Evolutionary conservation across 2,329 filamentous ascomycete genomes (phyloP).

Genomic region (Colletotrichum sp.): DNA sequence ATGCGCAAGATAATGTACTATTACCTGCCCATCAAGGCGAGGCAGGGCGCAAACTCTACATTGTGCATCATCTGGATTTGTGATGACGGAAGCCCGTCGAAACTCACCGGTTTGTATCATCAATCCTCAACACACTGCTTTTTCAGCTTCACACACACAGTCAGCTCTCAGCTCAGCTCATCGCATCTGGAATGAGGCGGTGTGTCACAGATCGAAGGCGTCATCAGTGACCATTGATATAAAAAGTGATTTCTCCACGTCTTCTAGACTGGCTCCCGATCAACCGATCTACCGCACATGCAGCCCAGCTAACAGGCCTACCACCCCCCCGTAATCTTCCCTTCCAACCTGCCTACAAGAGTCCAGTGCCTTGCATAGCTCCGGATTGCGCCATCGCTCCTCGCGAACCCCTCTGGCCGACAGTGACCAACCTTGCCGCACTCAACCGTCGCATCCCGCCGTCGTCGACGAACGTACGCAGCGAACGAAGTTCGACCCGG

Average conservation of each 20-base stretch:
- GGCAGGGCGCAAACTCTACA: background rate
- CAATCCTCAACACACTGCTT: background rate
- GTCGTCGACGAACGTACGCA: background rate
- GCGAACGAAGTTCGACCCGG: background rate
- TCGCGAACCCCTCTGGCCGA: background rate
- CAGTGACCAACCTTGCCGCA: background rate
- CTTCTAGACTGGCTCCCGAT: background rate
- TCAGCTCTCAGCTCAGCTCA: background rate
- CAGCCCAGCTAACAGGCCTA: background rate
- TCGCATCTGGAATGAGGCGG: background rate
- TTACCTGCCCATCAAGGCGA: background rate
- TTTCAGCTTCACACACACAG: background rate
- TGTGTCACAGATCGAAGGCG: constrained; percentile 11
- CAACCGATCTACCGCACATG: constrained; percentile 3
- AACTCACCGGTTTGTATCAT: background rate
- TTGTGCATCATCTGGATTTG: constrained; percentile 16
- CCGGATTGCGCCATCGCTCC: constrained; percentile 13
- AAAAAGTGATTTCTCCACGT: background rate
- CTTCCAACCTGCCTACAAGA: constrained; percentile 13
- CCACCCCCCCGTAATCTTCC: background rate
- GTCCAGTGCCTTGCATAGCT: constrained; percentile 19
- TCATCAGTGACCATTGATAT: constrained; percentile 7
- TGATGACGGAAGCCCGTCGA: constrained; percentile 21
- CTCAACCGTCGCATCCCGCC: background rate
- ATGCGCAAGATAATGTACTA: background rate